Conservation (phyloP, 1,284 basidiomycete species). For the Fomitopsis palustris region DNA sequence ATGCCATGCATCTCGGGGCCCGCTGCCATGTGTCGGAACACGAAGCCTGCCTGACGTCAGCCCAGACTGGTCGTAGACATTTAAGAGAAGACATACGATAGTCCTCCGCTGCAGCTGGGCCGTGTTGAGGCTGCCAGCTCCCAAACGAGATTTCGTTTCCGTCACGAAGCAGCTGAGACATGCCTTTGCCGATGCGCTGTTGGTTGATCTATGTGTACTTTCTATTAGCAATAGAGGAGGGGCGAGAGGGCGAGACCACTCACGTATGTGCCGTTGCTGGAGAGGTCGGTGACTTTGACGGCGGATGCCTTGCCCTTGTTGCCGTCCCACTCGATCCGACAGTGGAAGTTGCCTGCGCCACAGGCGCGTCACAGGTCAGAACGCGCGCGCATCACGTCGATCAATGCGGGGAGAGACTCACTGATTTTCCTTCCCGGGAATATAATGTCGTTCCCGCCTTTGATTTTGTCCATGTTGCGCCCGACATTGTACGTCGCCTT, state of each 20-base stretch:
- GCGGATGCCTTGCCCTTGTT: conserved; percentile 45
- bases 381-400: conserved; percentile 10
- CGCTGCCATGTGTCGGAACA: conserved; percentile 50
- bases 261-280: conserved; percentile 83
- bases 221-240: conserved; percentile 5
- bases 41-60: conserved; percentile 35
- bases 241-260: conserved; percentile 28
- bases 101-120: conserved; percentile 51
- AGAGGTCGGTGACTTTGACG: conserved; percentile 68
- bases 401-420: conserved; percentile 41
- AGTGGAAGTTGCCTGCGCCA: conserved; percentile 61
- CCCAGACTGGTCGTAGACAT: background rate
- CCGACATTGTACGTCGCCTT: conserved; percentile 50
- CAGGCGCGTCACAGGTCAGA: conserved; percentile 1
- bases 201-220: conserved; percentile 61
- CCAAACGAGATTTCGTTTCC: conserved; percentile 86
- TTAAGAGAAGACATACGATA: conserved; percentile 40
- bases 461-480: conserved; percentile 33
- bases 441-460: conserved; percentile 44
- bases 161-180: conserved; percentile 60
- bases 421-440: conserved; percentile 70
- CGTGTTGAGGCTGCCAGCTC: conserved; percentile 41
- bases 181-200: conserved; percentile 54
- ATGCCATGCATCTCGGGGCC: conserved; percentile 48
- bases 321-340: conserved; percentile 65